Evolutionary conservation across 768 basidiomycete species (phyloP), one percentile per base, ranked within the genome.

Genomic region (Pisolithus orientalis): DNA sequence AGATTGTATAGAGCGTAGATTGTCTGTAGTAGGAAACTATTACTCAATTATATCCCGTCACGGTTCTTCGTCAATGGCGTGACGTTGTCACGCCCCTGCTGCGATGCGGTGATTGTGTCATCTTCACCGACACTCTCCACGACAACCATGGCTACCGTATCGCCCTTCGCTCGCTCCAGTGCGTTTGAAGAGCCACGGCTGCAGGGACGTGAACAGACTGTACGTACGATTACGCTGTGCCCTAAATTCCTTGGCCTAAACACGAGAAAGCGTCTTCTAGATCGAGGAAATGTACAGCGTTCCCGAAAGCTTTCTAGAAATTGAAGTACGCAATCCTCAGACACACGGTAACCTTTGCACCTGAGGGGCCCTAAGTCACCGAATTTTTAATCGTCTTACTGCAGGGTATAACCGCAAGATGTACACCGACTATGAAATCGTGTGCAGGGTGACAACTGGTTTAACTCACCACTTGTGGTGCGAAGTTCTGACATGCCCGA

Each of bases 381-480:
- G 14, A 44, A 16, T 6, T 43, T 45, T 8, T 47, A 17, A 29
- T 49, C 9, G 57, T n/a, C 4, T 28, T 29, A 32, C 37, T 47
- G 1, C 65, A 93, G 94, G 94, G 29, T 93, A 94, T 62, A 95
- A 96, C 28, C 78, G 96, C 62, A 97, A 97, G 79, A 95, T 95
- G 94, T 99, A 90, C 72, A 99, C 96, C 39, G 95, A 98, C 76
- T 98, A 98, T 64, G 96, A 99, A 73, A 86, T 99, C 53, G 87
- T 97, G 43, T 96, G 93, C 80, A 94, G 94, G 83, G 94, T 90
- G 53, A 56, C 77, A 34, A 2, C 6, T 37, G 13, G 43, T 51
- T 47, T 50, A 32, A 50, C 46, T 34, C 27, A 47, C 34, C 32
- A 44, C 31, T 49, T 27, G 50, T 21, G 29, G 25, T 44, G 34